These are phyloP conservation scores for Capsicum baccatum DNA, from an alignment of 257 asterid genomes.

Conservation along the genomic window DNA sequence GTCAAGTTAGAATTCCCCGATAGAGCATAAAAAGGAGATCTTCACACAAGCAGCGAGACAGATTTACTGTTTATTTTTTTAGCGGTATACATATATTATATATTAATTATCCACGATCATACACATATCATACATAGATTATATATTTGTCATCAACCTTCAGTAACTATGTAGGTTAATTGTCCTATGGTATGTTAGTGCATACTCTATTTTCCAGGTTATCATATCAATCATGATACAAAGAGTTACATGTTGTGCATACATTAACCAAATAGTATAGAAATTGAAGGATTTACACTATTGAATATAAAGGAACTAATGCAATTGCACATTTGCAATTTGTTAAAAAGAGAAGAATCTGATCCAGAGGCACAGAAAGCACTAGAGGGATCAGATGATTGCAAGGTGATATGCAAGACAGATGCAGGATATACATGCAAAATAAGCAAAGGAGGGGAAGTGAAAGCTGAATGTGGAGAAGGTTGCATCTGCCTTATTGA, in stretches of 20 bases:
- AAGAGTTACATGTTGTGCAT: too few relatives aligned
- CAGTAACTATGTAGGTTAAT: too few relatives aligned
- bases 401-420: constrained; percentile 29
- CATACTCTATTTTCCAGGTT: neutral
- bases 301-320: neutral
- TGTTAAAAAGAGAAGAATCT: constrained; percentile 24
- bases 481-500: constrained; percentile 31
- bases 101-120: too few relatives aligned
- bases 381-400: neutral
- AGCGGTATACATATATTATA: too few relatives aligned
- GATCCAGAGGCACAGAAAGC: constrained; percentile 10
- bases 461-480: constrained; percentile 34
- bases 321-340: neutral
- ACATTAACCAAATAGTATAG: neutral
- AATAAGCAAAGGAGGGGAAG: constrained; percentile 21
- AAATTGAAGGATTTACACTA: neutral
- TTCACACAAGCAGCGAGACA: too few relatives aligned
- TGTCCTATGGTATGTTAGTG: too few relatives aligned
- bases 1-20: neutral
- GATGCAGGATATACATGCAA: constrained; percentile 23
- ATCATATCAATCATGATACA: neutral
- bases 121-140: too few relatives aligned
- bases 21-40: too few relatives aligned
- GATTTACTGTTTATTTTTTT: too few relatives aligned
- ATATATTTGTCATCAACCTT: too few relatives aligned